These are phyloP conservation scores for Serendipita sp. DNA, from an alignment of 768 basidiomycete species.

Conservation along the genomic window DNA sequence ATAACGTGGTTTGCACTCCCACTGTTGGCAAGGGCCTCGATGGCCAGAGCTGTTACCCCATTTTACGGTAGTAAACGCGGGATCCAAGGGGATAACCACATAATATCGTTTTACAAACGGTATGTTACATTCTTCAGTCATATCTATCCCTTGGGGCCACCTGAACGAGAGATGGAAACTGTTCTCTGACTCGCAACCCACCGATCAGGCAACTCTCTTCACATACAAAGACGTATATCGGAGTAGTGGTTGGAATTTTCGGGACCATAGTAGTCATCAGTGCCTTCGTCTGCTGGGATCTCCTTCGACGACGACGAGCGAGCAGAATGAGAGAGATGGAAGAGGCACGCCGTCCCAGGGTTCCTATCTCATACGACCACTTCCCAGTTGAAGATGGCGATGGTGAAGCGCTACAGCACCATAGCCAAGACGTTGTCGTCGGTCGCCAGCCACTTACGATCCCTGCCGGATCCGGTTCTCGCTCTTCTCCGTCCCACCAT, in stretches of 20 bases:
- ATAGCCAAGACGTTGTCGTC: background rate
- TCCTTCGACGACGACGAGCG: background rate
- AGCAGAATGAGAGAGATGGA: background rate
- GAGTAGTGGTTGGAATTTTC: background rate
- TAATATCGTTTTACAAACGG: too few species aligned
- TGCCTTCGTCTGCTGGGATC: background rate
- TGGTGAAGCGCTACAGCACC: background rate
- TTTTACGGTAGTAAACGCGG: too few species aligned
- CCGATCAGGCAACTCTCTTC: background rate
- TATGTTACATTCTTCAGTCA: too few species aligned
- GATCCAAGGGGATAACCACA: too few species aligned
- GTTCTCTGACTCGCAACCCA: background rate
- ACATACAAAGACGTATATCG: background rate
- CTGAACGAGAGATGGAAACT: too few species aligned
- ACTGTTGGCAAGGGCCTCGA: too few species aligned
- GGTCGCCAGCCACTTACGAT: background rate
- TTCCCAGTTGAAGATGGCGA: conserved; percentile 1
- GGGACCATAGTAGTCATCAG: background rate
- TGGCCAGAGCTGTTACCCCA: too few species aligned
- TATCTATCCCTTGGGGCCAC: too few species aligned
- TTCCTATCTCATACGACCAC: conserved; percentile 1
- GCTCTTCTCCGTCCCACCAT: background rate
- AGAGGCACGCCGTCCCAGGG: background rate
- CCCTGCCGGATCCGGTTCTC: background rate
- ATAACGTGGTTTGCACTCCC: too few species aligned